Base-by-base conservation (phyloP, 2,329 filamentous ascomycete genomes). In the Plenodomus lindquistii region DNA sequence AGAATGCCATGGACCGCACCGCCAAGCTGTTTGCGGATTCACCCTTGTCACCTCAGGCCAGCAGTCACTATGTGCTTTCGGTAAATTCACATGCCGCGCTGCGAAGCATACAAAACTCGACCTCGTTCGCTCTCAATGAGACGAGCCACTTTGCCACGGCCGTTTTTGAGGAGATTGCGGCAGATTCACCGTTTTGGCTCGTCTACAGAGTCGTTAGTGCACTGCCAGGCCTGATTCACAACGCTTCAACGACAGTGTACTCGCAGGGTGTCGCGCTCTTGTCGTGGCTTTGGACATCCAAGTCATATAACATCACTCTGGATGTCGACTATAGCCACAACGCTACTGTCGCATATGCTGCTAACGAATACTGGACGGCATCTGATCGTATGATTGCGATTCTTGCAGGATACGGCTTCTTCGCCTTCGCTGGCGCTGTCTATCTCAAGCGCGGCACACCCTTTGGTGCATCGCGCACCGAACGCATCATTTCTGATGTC, bases 401-500 rank as follows among this genome's bases (percentile, higher is more conserved):
- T 34, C 62, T 91, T 2, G 80, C 87, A 40, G 94, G 94, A 11
- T 99, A 99, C 67, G 66, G 85, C 0, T 86, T 91, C 39, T 80
- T 96, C 34, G 89, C 87, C 10, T 65, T 89, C 37, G 70, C 88
- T 24, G 90, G 91, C 2, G 85, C 88, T 19, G 75, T 93, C 1
- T 99, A 97, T 69, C 80, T 97, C 22, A 86, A 85, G 47, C 80
- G 87, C 48, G 87, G 87, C 20, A 82, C 82, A 5, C 84, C 89
- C 0, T 82, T 96, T 55, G 85, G 86, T 44, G 75, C 75, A 20
- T 77, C 78, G 2, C 79, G 77, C 52, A 73, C 83, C 3, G 92
- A 97, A 70, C 88, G 87, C 19, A 82, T 86, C 7, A 73, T 97
- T 36, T 87, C 93, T 19, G 93, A 97, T 55, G 81, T 86, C 1